phyloP scores from a whole-genome alignment of 2,329 filamentous ascomycete species.

The Phoma sp. region DNA sequence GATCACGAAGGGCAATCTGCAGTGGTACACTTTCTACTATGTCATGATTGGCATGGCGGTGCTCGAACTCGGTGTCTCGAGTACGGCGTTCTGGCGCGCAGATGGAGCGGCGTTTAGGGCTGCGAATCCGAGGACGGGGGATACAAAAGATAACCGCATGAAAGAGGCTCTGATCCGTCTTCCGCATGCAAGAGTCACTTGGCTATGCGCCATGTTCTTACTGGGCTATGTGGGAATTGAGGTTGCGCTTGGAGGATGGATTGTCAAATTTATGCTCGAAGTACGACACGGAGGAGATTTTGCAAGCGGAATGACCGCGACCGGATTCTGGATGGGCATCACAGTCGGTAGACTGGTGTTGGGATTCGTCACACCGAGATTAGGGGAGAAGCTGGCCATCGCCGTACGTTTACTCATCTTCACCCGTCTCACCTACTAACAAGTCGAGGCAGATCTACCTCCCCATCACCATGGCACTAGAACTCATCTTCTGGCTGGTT shows the following conservation, averaged over 20 bases:
- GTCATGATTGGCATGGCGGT: slow-evolving; percentile 68
- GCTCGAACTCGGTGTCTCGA: slow-evolving; percentile 62
- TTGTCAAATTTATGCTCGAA: slow-evolving; percentile 81
- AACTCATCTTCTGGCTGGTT: slow-evolving; percentile 82
- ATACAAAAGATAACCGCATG: slow-evolving; percentile 57
- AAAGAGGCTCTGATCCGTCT: slow-evolving; percentile 56
- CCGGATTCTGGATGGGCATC: slow-evolving; percentile 84
- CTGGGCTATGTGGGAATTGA: slow-evolving; percentile 81
- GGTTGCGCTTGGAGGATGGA: slow-evolving; percentile 79
- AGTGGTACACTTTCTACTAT: slow-evolving; percentile 80
- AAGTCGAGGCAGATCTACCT: slow-evolving; percentile 63
- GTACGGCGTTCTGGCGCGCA: slow-evolving; percentile 68
- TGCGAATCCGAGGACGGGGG: slow-evolving; percentile 53
- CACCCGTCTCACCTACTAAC: slow-evolving; percentile 25
- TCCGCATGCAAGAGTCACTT: slow-evolving; percentile 65
- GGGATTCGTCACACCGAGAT: slow-evolving; percentile 75
- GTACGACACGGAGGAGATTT: slow-evolving; percentile 74
- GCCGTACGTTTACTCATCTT: slow-evolving; percentile 37
- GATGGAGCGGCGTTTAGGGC: slow-evolving; percentile 65
- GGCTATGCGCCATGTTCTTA: slow-evolving; percentile 76
- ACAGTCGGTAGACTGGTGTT: slow-evolving; percentile 75
- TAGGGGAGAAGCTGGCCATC: slow-evolving; percentile 71
- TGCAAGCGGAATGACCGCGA: slow-evolving; percentile 75
- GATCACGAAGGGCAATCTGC: slow-evolving; percentile 66
- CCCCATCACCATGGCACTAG: slow-evolving; percentile 65